Conservation (phyloP, 2,329 filamentous ascomycete genomes). For the Drechslerella stenobrocha region DNA sequence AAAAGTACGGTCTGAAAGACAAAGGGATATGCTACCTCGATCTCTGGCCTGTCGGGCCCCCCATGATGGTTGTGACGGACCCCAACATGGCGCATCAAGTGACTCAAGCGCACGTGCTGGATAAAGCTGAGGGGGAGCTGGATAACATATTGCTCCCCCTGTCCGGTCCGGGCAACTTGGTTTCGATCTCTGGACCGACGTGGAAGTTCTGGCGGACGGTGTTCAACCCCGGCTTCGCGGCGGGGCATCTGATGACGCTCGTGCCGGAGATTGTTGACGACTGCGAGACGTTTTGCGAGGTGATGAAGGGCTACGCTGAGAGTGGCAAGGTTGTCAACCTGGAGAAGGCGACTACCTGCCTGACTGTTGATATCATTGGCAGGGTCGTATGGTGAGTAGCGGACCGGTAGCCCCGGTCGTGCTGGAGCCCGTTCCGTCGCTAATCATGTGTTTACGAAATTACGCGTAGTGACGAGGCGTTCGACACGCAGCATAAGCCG, state of each 20-base stretch:
- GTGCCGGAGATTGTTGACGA: conserved; percentile 55
- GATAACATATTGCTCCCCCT: conserved; percentile 53
- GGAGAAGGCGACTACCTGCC: conserved; percentile 50
- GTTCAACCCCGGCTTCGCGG: conserved; percentile 57
- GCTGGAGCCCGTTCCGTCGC: not conserved
- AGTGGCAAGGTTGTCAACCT: conserved; percentile 52
- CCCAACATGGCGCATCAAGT: conserved; percentile 56
- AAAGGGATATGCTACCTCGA: conserved; percentile 56
- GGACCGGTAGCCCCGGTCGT: not conserved
- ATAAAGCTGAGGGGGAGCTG: conserved; percentile 54
- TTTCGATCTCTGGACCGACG: conserved; percentile 55
- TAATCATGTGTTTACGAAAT: not conserved
- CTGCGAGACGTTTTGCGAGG: conserved; percentile 51
- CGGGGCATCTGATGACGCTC: conserved; percentile 55
- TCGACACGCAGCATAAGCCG: conserved; percentile 30
- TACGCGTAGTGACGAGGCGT: conserved; percentile 16
- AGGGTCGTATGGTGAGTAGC: conserved; percentile 41
- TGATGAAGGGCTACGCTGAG: conserved; percentile 50
- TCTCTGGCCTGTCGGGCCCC: conserved; percentile 55
- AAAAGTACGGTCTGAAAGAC: conserved; percentile 54
- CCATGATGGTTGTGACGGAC: conserved; percentile 56
- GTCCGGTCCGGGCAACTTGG: conserved; percentile 54
- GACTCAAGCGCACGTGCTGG: conserved; percentile 55
- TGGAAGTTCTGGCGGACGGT: conserved; percentile 56
- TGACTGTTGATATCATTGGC: conserved; percentile 48